Evolutionary conservation across 2,329 filamentous ascomycete species (phyloP), one percentile per base, ranked within the genome.

Genomic region (Nemania diffusa): DNA sequence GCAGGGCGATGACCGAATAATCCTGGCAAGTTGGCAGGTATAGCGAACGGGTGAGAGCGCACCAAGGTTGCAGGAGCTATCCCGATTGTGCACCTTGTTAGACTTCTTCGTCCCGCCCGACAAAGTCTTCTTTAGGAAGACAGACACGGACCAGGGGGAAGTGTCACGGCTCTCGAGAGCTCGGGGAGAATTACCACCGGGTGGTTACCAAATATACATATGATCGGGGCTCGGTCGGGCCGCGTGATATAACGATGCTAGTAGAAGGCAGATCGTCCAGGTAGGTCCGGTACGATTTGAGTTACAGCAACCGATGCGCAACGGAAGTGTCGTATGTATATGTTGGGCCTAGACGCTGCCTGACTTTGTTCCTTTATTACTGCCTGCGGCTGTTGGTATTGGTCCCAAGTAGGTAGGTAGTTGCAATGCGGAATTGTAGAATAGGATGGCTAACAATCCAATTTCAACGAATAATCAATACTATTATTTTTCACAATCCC

Each of bases 1-100:
- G 62, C 46, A 55, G 50, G 29, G 32, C 24, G 32, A 65, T 61
- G 65, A 50, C 50, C 60, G 57, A 42, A 53, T 27, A 17, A 59
- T 57, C 52, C 46, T 62, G 50, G 57, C 44, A 57, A 24, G 48
- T 62, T 51, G 60, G 64, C 51, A 65, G 46, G 62, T 61, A 65
- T 65, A 62, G 61, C 70, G 53, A 53, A 59, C 26, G 61, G 52
- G 53, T 24, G 26, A 65, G 56, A 24, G 57, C 29, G 57, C 32
- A 29, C 32, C 26, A 50, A 61, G 50, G 11, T 64, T 60, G 48
- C 50, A 56, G 57, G 42, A 64, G 37, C 40, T 68, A 61, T 65
- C 29, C 29, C n/a, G 34, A 42, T 55, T 51, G 52, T 46, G 52
- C 56, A 51, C 44, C 42, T 64, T 22, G 53, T 53, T 34, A 52